These are phyloP conservation scores for Pythium aristosporum DNA, from an alignment of 352 stramenopile species.

Conservation along the genomic window DNA sequence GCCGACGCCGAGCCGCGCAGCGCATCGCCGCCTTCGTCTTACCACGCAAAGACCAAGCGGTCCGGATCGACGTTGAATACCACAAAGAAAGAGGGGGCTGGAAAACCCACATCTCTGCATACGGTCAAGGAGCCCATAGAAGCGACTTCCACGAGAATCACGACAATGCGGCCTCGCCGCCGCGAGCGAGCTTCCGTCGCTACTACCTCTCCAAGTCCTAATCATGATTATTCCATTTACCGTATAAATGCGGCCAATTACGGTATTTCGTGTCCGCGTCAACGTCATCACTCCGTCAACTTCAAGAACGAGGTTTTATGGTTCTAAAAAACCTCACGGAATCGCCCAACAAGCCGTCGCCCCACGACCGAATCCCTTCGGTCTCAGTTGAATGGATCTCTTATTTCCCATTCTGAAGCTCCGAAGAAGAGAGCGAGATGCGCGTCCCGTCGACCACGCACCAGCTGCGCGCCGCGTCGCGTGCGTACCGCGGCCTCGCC, in stretches of 20 bases:
- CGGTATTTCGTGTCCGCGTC: slow-evolving; percentile 14
- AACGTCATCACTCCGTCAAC: slow-evolving; percentile 25
- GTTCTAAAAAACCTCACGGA: slow-evolving; percentile 20
- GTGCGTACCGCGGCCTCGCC: slow-evolving; percentile 12
- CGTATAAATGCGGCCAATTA: not conserved
- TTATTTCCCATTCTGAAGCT: slow-evolving; percentile 6
- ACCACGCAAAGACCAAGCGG: not conserved
- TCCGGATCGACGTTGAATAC: not conserved
- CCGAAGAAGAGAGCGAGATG: not conserved
- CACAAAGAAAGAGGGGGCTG: not conserved
- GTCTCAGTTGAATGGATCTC: not conserved
- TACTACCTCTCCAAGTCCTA: slow-evolving; percentile 30
- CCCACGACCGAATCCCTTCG: not conserved
- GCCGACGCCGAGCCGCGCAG: not conserved
- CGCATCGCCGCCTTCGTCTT: slow-evolving; percentile 4
- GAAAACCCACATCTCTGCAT: not conserved
- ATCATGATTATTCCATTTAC: not conserved
- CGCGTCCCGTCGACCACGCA: slow-evolving; percentile 17
- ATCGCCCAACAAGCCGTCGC: slow-evolving; percentile 19
- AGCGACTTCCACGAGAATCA: not conserved
- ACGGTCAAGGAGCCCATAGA: not conserved
- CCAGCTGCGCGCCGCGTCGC: slow-evolving; percentile 22
- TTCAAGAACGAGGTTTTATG: slow-evolving; percentile 34
- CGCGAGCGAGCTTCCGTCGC: slow-evolving; percentile 24
- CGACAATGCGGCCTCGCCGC: not conserved